These are phyloP conservation scores for Myrmaecium sp. DNA, from an alignment of 2,329 filamentous ascomycete genomes.

Conservation along the genomic window DNA sequence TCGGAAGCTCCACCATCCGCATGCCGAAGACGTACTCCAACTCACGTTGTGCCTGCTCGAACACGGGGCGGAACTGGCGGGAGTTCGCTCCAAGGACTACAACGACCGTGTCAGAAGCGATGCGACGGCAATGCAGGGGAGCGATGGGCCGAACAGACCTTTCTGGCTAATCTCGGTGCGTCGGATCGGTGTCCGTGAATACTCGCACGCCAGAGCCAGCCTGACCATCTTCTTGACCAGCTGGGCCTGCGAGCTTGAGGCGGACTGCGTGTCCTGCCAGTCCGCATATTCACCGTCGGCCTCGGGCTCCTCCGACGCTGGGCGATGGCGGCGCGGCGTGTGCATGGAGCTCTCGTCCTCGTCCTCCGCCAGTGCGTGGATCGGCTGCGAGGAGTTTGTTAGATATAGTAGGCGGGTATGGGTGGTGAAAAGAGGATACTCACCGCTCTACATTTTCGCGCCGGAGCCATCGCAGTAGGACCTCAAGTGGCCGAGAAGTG, in stretches of 20 bases:
- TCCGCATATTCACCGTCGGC: conserved; percentile 9
- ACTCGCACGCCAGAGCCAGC: conserved; percentile 43
- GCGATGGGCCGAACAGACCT: conserved; percentile 9
- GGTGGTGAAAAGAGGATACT: no score
- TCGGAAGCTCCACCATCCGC: conserved; percentile 71
- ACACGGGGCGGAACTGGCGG: conserved; percentile 59
- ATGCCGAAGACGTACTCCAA: conserved; percentile 70
- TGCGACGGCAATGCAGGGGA: not conserved
- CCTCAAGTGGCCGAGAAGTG: no score
- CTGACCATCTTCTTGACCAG: conserved; percentile 46
- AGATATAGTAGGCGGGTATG: no score
- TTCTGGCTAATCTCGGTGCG: conserved; percentile 41
- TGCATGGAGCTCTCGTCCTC: conserved; percentile 7
- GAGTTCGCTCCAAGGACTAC: conserved; percentile 51
- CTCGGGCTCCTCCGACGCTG: conserved; percentile 9
- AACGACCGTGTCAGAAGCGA: not conserved
- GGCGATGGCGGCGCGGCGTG: conserved; percentile 6
- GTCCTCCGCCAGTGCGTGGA: no score
- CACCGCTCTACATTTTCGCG: no score
- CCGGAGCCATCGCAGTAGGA: no score
- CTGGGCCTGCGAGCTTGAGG: conserved; percentile 17
- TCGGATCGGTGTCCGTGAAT: conserved; percentile 39
- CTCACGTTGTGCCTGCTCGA: conserved; percentile 56
- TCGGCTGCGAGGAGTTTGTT: no score
- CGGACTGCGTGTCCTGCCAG: conserved; percentile 10